Percentiles rank a stretch among this genome's conserved stretches.
These are phyloP conservation scores for Gamarada debralockiae DNA, from an alignment of 495 filamentous ascomycete species.

Conservation along the genomic window DNA sequence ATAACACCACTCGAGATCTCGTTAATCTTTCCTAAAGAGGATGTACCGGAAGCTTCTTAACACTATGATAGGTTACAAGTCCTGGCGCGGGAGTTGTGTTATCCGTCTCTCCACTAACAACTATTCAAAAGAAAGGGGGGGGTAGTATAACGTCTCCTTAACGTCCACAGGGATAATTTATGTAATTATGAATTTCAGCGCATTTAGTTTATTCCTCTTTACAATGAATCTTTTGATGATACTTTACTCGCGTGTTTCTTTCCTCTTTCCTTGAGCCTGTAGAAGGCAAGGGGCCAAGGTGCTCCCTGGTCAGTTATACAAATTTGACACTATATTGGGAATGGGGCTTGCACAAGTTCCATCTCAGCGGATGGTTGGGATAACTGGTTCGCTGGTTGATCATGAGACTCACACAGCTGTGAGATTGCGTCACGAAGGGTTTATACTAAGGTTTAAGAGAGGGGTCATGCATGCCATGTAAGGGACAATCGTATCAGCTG, in stretches of 20 bases:
- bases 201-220: slow-evolving; percentile 9
- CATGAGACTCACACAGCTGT: neutral
- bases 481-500: slow-evolving; percentile 11
- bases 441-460: neutral
- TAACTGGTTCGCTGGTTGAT: neutral
- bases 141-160: slow-evolving; percentile 8
- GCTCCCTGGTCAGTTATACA: neutral
- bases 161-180: too few relatives aligned
- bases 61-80: too few relatives aligned
- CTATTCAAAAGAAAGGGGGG: too few relatives aligned
- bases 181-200: slow-evolving; percentile 2
- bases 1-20: too few relatives aligned
- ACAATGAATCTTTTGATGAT: slow-evolving; percentile 9
- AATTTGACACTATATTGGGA: neutral
- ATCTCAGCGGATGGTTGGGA: slow-evolving; percentile 1
- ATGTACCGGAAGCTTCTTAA: too few relatives aligned
- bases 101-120: too few relatives aligned
- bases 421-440: neutral
- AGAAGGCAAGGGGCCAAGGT: slow-evolving; percentile 8
- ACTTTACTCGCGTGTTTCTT: slow-evolving; percentile 6
- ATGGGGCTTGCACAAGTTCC: neutral
- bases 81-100: too few relatives aligned
- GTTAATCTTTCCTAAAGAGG: too few relatives aligned
- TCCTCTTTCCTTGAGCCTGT: slow-evolving; percentile 6
- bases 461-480: slow-evolving; percentile 8